phyloP scores from a whole-genome alignment of 1,284 basidiomycete species.

The Ceratobasidium sp. region DNA sequence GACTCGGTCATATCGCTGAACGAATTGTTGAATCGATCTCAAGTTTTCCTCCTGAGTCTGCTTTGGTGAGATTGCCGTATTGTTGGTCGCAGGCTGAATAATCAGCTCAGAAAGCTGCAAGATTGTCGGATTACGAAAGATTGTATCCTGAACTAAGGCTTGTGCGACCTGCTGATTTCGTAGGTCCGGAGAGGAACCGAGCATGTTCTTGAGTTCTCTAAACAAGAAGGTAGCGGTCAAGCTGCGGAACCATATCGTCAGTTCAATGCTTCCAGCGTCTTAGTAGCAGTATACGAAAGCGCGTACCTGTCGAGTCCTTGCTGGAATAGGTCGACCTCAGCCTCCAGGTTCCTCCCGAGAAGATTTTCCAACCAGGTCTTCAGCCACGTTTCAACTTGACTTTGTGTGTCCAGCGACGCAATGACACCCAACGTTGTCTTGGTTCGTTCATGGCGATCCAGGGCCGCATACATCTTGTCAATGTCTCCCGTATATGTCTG shows the following conservation, averaged over 20 bases:
- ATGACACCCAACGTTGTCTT: neutral
- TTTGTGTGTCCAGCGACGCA: neutral
- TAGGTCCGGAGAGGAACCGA: neutral
- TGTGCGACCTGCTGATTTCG: neutral
- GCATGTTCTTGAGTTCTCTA: neutral
- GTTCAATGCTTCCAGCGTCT: too few relatives aligned
- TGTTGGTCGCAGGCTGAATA: neutral
- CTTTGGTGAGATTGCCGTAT: too few relatives aligned
- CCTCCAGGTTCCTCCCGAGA: neutral
- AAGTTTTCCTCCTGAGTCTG: too few relatives aligned
- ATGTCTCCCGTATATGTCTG: constrained; percentile 47
- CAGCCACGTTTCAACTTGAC: constrained; percentile 3
- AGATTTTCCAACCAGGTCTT: neutral
- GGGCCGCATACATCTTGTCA: constrained; percentile 46
- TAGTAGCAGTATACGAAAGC: too few relatives aligned
- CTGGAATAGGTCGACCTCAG: constrained; percentile 30
- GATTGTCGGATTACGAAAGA: constrained; percentile 2
- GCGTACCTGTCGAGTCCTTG: constrained; percentile 40
- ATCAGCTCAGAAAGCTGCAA: neutral
- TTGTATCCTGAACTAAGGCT: neutral
- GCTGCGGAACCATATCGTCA: neutral
- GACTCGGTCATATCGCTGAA: neutral
- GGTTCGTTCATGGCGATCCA: constrained; percentile 11
- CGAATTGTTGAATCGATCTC: too few relatives aligned
- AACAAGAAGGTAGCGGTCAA: constrained; percentile 20